A percentile compares a stretch with the other conserved stretches of the same genome.
phyloP scores from a whole-genome alignment of 495 filamentous ascomycete species.

The Talaromyces trachyspermus region DNA sequence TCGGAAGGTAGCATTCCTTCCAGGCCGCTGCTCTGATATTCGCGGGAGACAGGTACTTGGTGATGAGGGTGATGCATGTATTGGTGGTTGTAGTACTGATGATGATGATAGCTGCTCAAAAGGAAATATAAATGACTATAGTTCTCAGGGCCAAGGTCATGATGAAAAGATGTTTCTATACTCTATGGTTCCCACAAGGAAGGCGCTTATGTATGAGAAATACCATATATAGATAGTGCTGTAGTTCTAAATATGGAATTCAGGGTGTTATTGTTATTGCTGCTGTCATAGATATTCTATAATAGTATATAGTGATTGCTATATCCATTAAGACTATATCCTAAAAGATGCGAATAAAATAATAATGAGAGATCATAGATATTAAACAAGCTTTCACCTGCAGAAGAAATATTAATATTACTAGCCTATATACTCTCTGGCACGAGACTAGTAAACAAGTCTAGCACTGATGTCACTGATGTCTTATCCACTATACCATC shows the following conservation, averaged over 20 bases:
- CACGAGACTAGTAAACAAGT: slow-evolving; percentile 28
- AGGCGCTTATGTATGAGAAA: slow-evolving; percentile 26
- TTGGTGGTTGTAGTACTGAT: no score
- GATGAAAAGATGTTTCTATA: slow-evolving; percentile 20
- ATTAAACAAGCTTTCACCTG: slow-evolving; percentile 29
- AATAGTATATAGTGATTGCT: slow-evolving; percentile 31
- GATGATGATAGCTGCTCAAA: slow-evolving; percentile 17
- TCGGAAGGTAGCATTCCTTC: slow-evolving; percentile 32
- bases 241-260: slow-evolving; percentile 27
- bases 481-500: slow-evolving; percentile 33
- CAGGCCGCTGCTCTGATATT: slow-evolving; percentile 27
- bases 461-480: slow-evolving; percentile 32
- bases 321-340: slow-evolving; percentile 25
- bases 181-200: slow-evolving; percentile 24
- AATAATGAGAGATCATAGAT: slow-evolving; percentile 30
- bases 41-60: slow-evolving; percentile 26
- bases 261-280: slow-evolving; percentile 26
- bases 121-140: slow-evolving; percentile 32
- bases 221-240: slow-evolving; percentile 32
- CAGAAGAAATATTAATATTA: slow-evolving; percentile 23
- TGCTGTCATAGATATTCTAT: slow-evolving; percentile 32
- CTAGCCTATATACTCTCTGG: slow-evolving; percentile 29
- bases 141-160: slow-evolving; percentile 25
- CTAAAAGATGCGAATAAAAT: slow-evolving; percentile 23
- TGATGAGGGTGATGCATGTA: no score